Base-by-base conservation (phyloP, 2,329 filamentous ascomycete species). In the Alternaria triticina region DNA sequence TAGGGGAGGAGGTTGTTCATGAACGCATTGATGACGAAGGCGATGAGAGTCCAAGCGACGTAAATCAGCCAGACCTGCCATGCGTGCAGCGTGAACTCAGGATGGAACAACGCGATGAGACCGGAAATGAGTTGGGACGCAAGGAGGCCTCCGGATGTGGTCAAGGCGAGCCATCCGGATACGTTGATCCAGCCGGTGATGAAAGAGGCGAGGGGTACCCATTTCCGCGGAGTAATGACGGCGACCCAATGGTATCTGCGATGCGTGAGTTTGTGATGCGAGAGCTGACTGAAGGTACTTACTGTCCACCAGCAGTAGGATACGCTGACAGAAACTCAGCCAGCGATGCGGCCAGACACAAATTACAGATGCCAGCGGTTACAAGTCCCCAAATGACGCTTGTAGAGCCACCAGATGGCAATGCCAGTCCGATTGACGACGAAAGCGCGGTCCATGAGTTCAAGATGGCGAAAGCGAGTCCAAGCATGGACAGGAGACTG, bases 1-100 rank as follows among this genome's bases (percentile, higher is more conserved):
- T 85, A 83, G 0, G 90, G 90, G 4, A 93, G 82, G 4, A 89
- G 71, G 4, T 82, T 80, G 69, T 88, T 90, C 73, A 86, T 82
- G 67, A 92, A 90, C 2, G 88, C 86, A 66, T 93, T 93, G 77
- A 92, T 81, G 51, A 86, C 59, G 62, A 92, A 87, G 4, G 88
- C 88, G 15, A 86, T 69, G 22, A 88, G 61, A 6, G 87, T 89
- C 73, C 89, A 90, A 7, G 78, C 89, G 47, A 91, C 84, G 77
- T 92, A 93, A 51, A 93, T 89, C 27, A 92, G 81, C 77, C 93
- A 93, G 67, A 91, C 88, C 70, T 93, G 90, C 89, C 90, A 93
- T 4, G 86, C 73, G 72, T 90, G 78, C 2, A 86, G 63, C 22
- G 83, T 81, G 72, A 89, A 92, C 54, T 81, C 81, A 0, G 86